phyloP scores from a whole-genome alignment of 805 yeast species.

The Metschnikowia koreensis region DNA sequence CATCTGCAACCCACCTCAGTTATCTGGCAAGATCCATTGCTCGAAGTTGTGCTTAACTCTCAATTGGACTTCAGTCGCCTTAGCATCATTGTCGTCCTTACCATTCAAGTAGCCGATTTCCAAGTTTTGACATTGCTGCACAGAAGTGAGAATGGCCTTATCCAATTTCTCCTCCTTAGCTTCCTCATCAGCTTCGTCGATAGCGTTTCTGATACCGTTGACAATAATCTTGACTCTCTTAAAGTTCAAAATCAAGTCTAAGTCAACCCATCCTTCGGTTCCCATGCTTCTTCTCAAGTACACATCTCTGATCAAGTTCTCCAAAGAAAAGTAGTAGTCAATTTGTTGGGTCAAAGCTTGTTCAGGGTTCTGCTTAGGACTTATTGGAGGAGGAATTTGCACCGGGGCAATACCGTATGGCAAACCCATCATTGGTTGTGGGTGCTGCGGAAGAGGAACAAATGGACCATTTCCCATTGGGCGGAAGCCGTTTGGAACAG shows the following conservation, averaged over 20 bases:
- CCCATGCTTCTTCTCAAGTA: slow-evolving; percentile 78
- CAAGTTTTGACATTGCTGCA: slow-evolving; percentile 51
- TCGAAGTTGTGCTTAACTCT: slow-evolving; percentile 58
- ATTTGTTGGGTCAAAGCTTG: slow-evolving; percentile 58
- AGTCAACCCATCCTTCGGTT: slow-evolving; percentile 66
- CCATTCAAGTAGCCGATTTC: slow-evolving; percentile 44
- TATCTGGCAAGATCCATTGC: slow-evolving; percentile 65
- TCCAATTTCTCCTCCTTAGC: slow-evolving; percentile 23
- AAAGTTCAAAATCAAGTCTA: slow-evolving; percentile 62
- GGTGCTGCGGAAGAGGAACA: slow-evolving; percentile 24
- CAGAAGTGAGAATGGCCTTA: slow-evolving; percentile 49
- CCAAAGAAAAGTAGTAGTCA: slow-evolving; percentile 87
- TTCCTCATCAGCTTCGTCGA: slow-evolving; percentile 24
- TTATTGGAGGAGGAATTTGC: slow-evolving; percentile 46
- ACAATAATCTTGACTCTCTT: slow-evolving; percentile 66
- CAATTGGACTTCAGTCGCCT: slow-evolving; percentile 50
- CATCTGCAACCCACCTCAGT: slow-evolving; percentile 4
- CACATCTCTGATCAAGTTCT: slow-evolving; percentile 81
- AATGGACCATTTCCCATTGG: slow-evolving; percentile 20
- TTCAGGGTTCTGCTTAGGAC: slow-evolving; percentile 46
- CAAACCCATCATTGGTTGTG: slow-evolving; percentile 23
- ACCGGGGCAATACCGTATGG: slow-evolving; percentile 20
- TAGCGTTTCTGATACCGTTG: slow-evolving; percentile 37
- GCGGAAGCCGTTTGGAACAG: slow-evolving; percentile 20
- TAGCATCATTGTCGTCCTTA: slow-evolving; percentile 27